These are phyloP conservation scores for Cystobasidiaceae sp. DNA, from an alignment of 1,284 basidiomycete species.

Conservation along the genomic window DNA sequence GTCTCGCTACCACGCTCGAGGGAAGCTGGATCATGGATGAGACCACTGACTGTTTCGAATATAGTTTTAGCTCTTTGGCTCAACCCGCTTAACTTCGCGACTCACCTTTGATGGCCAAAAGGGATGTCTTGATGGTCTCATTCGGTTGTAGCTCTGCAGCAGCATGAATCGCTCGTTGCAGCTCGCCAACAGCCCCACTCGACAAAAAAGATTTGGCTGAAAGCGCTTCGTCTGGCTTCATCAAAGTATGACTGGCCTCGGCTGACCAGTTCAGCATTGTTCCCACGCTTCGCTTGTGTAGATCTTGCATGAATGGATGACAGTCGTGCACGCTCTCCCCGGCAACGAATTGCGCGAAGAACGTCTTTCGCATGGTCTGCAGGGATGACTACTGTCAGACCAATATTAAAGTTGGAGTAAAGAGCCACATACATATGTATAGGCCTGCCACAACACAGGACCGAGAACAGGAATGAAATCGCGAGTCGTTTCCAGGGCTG, in stretches of 20 bases:
- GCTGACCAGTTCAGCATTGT: conserved; percentile 42
- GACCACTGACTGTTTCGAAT: conserved; percentile 34
- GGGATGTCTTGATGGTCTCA: conserved; percentile 33
- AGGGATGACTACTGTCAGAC: too few relatives aligned
- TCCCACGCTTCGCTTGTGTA: conserved; percentile 34
- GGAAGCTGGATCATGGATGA: conserved; percentile 38
- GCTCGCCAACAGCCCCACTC: conserved; percentile 8
- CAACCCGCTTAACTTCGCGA: background rate
- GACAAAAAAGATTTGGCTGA: conserved; percentile 25
- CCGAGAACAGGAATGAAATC: too few relatives aligned
- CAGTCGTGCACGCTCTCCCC: conserved; percentile 38
- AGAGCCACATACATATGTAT: too few relatives aligned
- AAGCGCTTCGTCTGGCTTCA: conserved; percentile 20
- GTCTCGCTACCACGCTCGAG: conserved; percentile 37
- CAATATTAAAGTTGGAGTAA: too few relatives aligned
- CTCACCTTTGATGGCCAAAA: conserved; percentile 40
- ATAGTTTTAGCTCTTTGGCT: background rate
- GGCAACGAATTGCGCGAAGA: conserved; percentile 40
- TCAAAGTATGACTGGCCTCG: conserved; percentile 37
- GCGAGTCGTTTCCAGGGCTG: too few relatives aligned
- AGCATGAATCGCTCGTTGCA: conserved; percentile 32
- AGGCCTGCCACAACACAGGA: too few relatives aligned
- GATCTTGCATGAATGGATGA: conserved; percentile 30
- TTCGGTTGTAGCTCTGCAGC: conserved; percentile 33
- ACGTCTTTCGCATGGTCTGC: conserved; percentile 40